Base-by-base conservation (phyloP, 331 rosid species). In the Dryas integrifolia region DNA sequence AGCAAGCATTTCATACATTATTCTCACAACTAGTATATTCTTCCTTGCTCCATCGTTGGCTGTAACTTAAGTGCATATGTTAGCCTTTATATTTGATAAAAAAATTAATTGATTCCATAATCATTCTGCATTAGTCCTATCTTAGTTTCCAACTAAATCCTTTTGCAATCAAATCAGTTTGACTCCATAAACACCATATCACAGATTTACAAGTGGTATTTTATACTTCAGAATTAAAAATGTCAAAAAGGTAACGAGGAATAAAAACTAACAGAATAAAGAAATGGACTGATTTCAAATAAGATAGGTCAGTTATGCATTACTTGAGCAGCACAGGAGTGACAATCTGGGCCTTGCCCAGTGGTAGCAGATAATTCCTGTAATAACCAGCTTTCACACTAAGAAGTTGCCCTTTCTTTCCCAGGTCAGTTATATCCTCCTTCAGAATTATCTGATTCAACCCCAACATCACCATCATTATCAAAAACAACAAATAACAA, bases 301-400 rank as follows among this genome's bases (percentile, higher is more conserved):
- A 8, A 7, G 35, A 72, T 53, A 77, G 68, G 77, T 73, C 3
- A 52, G 67, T 73, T 50, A 67, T 21, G 71, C 79, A 82, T 87
- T 94, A 91, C 98, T 94, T 91, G 92, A 94, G 81, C 56, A 91
- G 45, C 47, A 47, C 8, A 39, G 98, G 84, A 82, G 97, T 94
- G 70, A 85, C 92, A 87, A 94, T 75, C 78, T 86, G 92, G 53
- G 96, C 97, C 72, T 84, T 89, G 69, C 97, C 97, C 69, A 10
- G 48, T 14, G 97, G 98, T 26, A 80, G 83, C 58, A 94, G 80
- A 77, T 50, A 94, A 81, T 91, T 94, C 82, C 97, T 91, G 78
- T 5, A 91, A 79, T 30, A 94, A 6, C 98, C 96, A 73, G 88
- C 89, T 80, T 72, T 91, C 40, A 94, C 97, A 47, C 83, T 88